Base-by-base conservation (phyloP, 139 green algal species). In the Picochlorum sp. region DNA sequence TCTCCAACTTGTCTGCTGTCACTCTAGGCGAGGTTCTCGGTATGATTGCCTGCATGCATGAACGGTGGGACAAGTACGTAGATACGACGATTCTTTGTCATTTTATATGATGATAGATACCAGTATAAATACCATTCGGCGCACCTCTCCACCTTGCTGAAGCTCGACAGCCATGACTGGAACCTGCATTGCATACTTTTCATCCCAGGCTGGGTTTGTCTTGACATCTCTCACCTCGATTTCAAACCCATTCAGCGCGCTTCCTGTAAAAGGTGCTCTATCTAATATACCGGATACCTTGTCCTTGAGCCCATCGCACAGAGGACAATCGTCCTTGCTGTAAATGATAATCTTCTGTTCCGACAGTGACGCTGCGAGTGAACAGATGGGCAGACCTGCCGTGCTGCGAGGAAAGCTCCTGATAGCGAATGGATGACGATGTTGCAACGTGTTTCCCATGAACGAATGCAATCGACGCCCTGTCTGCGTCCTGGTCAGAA, bases 251-350 rank as follows among this genome's bases (percentile, higher is more conserved):
- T 57, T 76, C 4, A 86, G 52, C 3, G 45, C 59, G 4, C 58
- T 69, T 5, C 66, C 70, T 63, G 78, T 59, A 62, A 85, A 86
- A 30, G 66, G 21, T 10, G 80, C 75, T 4, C 77, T 64, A 31
- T 81, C 72, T n/a, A 86, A 60, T 13, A 85, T 52, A 3, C 62
- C 75, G 18, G 73, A 21, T 16, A 66, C 11, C 34, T 76, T 77
- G 15, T 77, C 77, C 62, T 81, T 75, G 2, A 86, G 58, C 1
- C 71, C 68, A 15, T 82, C 75, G 56, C 80, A 86, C 6, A 86
- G 66, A 16, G 71, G 72, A 58, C 80, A 86, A 1, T 75, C 78
- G 6, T 70, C 62, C 50, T 85, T 86, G 60, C 65, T 86, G 72
- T 86, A 86, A 4, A 86, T n/a, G 9, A 82, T 47, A 9, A 86